Percentiles rank a stretch among this genome's conserved stretches.
These are phyloP conservation scores for Hebeloma cylindrosporum DNA, from an alignment of 768 basidiomycete species.

Conservation along the genomic window DNA sequence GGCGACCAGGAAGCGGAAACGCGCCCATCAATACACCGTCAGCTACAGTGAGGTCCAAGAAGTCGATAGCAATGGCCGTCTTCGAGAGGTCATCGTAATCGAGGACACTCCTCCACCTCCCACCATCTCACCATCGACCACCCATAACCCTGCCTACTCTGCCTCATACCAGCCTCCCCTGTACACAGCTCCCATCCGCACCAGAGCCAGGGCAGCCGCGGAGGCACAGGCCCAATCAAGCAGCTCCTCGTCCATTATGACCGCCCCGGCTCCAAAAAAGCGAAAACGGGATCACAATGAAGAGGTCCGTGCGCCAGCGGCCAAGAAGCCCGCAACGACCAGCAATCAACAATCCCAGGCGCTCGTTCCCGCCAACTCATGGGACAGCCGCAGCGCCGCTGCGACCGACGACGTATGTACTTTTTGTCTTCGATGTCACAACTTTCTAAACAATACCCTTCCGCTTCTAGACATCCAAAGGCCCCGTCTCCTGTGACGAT, in stretches of 20 bases:
- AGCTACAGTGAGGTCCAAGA: conserved; percentile 89
- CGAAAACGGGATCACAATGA: conserved; percentile 77
- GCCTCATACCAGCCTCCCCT: conserved; percentile 78
- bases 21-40: conserved; percentile 77
- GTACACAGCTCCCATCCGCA: conserved; percentile 76
- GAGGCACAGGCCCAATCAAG: conserved; percentile 79
- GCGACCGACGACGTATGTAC: conserved; percentile 66
- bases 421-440: conserved; percentile 17
- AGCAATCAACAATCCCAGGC: conserved; percentile 51
- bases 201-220: conserved; percentile 82
- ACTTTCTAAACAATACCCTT: conserved; percentile 26
- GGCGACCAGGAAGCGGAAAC: conserved; percentile 79
- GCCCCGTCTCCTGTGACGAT: conserved; percentile 82
- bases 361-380: conserved; percentile 56
- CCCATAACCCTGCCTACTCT: conserved; percentile 70
- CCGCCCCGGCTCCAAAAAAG: conserved; percentile 78
- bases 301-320: conserved; percentile 64
- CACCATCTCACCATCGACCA: conserved; percentile 74
- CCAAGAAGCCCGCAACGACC: conserved; percentile 57
- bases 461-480: conserved; percentile 59
- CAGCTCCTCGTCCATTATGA: conserved; percentile 61
- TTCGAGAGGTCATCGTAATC: conserved; percentile 88
- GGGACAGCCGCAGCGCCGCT: conserved; percentile 65
- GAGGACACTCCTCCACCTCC: conserved; percentile 88
- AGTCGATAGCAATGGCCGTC: conserved; percentile 72